These are phyloP conservation scores for Chaetomium cochliodes DNA, from an alignment of 495 filamentous ascomycete genomes.

Conservation along the genomic window DNA sequence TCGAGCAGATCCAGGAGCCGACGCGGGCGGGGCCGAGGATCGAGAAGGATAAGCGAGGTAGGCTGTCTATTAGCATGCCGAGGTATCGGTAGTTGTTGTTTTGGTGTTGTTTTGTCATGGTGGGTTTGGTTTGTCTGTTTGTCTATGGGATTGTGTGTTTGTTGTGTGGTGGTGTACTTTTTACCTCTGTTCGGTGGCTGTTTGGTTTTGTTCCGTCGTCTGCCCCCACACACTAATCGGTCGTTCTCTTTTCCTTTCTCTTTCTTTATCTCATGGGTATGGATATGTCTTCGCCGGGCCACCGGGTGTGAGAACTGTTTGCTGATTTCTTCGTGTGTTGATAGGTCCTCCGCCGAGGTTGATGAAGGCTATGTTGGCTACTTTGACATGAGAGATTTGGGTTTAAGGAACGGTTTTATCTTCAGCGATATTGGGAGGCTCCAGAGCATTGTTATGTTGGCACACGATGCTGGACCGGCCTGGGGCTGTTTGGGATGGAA, in stretches of 20 bases:
- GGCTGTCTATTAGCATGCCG: conserved; percentile 65
- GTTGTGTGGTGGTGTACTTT: not conserved
- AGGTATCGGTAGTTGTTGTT: conserved; percentile 49
- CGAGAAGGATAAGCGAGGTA: conserved; percentile 85
- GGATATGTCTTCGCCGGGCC: not conserved
- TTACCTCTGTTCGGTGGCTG: no score
- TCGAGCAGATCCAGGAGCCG: conserved; percentile 53
- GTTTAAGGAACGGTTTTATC: not conserved
- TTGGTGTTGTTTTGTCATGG: conserved; percentile 10
- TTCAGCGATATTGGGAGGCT: no score
- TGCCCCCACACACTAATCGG: not conserved
- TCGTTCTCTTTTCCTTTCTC: not conserved
- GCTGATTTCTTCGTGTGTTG: conserved; percentile 27
- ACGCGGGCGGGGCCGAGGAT: conserved; percentile 60
- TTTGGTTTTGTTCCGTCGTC: not conserved
- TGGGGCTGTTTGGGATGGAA: not conserved
- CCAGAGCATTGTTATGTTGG: no score
- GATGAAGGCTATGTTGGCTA: conserved; percentile 73
- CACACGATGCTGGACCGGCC: not conserved
- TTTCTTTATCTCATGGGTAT: not conserved
- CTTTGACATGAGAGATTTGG: conserved; percentile 57
- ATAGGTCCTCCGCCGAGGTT: conserved; percentile 57
- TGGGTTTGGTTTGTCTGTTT: conserved; percentile 18
- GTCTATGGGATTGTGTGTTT: conserved; percentile 1
- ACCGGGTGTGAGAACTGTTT: not conserved